phyloP scores from a whole-genome alignment of 495 filamentous ascomycete species.

The Cudoniella acicularis region DNA sequence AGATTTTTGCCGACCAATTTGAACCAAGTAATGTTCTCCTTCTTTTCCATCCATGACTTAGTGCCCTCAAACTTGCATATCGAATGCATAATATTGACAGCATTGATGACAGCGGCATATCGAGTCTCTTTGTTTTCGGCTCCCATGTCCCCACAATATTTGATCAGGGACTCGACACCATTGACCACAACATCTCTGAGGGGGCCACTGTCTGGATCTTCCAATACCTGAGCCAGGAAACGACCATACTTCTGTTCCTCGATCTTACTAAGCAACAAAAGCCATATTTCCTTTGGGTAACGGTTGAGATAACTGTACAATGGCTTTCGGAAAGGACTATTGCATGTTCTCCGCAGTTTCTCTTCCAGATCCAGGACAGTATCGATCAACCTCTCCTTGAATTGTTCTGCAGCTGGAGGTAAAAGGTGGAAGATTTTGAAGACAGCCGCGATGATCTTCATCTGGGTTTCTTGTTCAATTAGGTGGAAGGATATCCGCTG shows the following conservation, averaged over 20 bases:
- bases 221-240: constrained; percentile 91
- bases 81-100: constrained; percentile 77
- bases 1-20: constrained; percentile 76
- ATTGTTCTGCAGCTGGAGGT: constrained; percentile 80
- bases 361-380: constrained; percentile 85
- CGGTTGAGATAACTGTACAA: constrained; percentile 93
- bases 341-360: constrained; percentile 81
- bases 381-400: constrained; percentile 84
- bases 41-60: constrained; percentile 72
- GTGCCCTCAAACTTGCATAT: constrained; percentile 58
- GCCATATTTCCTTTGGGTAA: constrained; percentile 84
- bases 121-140: constrained; percentile 57
- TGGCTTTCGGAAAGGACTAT: constrained; percentile 87
- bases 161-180: constrained; percentile 66
- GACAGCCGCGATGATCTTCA: constrained; percentile 90
- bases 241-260: constrained; percentile 83
- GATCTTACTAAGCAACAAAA: constrained; percentile 68
- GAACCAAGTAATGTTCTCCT: constrained; percentile 62
- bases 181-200: constrained; percentile 70
- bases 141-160: constrained; percentile 56
- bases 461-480: constrained; percentile 83
- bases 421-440: constrained; percentile 96
- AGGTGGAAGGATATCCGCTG: constrained; percentile 92
- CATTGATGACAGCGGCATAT: constrained; percentile 76
- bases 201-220: constrained; percentile 66